A percentile compares a stretch with the other conserved stretches of the same genome.
phyloP scores from a whole-genome alignment of 768 basidiomycete genomes.

The Kwoniella europaea region DNA sequence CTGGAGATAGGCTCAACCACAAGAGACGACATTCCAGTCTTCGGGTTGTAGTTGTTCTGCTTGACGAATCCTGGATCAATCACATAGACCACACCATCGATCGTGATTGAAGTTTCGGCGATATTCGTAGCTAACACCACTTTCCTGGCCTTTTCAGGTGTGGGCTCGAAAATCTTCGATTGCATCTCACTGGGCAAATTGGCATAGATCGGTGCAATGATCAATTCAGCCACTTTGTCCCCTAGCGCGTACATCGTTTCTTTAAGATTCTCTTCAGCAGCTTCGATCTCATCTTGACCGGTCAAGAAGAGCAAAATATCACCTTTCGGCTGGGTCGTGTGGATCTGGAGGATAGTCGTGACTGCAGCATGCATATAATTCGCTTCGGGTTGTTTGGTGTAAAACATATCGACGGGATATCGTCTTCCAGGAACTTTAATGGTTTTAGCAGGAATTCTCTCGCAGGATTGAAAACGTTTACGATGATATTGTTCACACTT shows the following conservation, averaged over 20 bases:
- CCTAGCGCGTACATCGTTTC: conserved; percentile 94
- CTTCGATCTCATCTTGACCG: conserved; percentile 99
- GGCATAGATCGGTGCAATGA: conserved; percentile 97
- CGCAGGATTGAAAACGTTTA: no score
- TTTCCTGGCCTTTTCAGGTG: conserved; percentile 93
- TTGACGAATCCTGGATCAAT: conserved; percentile 99
- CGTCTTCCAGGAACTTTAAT: conserved; percentile 86
- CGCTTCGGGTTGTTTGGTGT: conserved; percentile 98
- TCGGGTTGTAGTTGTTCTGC: conserved; percentile 97
- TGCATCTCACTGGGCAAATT: conserved; percentile 99
- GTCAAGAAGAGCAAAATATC: conserved; percentile 98
- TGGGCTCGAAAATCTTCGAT: conserved; percentile 98
- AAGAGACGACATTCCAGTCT: conserved; percentile 97
- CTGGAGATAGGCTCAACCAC: conserved; percentile 96
- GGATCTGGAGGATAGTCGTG: conserved; percentile 98
- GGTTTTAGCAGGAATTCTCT: conserved; percentile 6
- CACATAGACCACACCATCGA: conserved; percentile 98
- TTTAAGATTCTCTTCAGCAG: conserved; percentile 91
- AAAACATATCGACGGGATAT: conserved; percentile 97
- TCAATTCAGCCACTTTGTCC: conserved; percentile 91
- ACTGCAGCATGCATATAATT: conserved; percentile 98
- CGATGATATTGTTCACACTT: conserved; percentile 45
- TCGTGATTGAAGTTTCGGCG: conserved; percentile 99
- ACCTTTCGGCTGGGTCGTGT: conserved; percentile 96
- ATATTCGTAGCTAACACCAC: conserved; percentile 99